Evolutionary conservation across 805 yeast genomes (phyloP), one percentile per base, ranked within the genome.

Genomic region (Starmerella apis): DNA sequence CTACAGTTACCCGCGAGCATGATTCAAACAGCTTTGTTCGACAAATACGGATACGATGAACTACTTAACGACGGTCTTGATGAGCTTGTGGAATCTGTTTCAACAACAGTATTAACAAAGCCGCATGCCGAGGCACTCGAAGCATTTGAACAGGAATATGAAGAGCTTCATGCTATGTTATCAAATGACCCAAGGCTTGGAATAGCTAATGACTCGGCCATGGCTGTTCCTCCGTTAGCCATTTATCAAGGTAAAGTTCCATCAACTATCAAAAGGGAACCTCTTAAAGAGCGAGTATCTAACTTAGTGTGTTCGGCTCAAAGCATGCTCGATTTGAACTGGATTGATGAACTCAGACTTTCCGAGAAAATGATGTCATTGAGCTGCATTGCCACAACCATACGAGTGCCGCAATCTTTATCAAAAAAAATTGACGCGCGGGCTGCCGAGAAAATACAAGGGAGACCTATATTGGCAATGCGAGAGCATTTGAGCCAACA

Each of bases 401-500:
- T 41, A 7, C 44, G n/a, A 6, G 4, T 16, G 4, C 16, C 44
- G 13, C 23, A 22, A 25, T 41, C 44, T 9, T 2, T 27, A 3
- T n/a, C 27, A 8, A 9, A 16, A 5, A 25, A 27, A 9, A 25
- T 41, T 9, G 44, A 41, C 33, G 33, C 44, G 5, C 24, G 13
- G 9, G 22, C 23, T 18, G 32, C 33, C 10, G 44, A 41, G 14
- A 41, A 25, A 11, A 9, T 19, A 9, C 42, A 41, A 18, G 42
- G 50, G 19, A n/a, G 18, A 30, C 46, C 46, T 4, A 20, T 49
- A 10, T 16, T 18, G 18, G 33, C 47, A 2, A 31, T 32, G 23
- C 43, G 49, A 6, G 41, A 38, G 7, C 41, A 23, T 6, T 24
- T 38, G 14, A 24, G 31, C 43, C 28, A 24, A 5, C 31, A 18